Percentiles rank a stretch among this genome's conserved stretches.
These are phyloP conservation scores for Arabis alpina DNA, from an alignment of 345 rosid genomes.

Conservation along the genomic window DNA sequence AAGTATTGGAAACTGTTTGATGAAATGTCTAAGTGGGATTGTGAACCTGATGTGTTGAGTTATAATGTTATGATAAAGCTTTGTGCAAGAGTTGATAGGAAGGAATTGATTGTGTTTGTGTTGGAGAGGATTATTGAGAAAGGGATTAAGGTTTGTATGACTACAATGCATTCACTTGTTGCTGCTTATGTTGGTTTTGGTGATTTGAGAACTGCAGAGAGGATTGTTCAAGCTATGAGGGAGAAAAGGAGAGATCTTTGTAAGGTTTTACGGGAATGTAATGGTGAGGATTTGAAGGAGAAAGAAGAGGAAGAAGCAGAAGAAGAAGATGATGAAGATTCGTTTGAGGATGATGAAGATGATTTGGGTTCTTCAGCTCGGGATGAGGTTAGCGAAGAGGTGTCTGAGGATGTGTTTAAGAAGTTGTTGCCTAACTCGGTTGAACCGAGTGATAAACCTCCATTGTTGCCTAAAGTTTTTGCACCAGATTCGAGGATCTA, in stretches of 20 bases:
- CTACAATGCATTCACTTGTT: slow-evolving; percentile 81
- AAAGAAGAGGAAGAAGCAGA: slow-evolving; percentile 46
- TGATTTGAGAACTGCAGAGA: slow-evolving; percentile 75
- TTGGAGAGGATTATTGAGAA: slow-evolving; percentile 68
- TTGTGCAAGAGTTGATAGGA: slow-evolving; percentile 73
- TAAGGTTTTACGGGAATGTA: slow-evolving; percentile 63
- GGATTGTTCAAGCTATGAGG: slow-evolving; percentile 86
- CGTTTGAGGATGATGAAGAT: slow-evolving; percentile 36
- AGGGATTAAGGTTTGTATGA: slow-evolving; percentile 65
- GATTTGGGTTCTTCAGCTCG: not conserved
- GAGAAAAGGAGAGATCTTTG: slow-evolving; percentile 86
- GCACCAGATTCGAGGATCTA: slow-evolving; percentile 79
- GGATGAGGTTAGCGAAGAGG: slow-evolving; percentile 30
- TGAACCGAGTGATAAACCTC: slow-evolving; percentile 52
- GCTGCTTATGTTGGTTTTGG: slow-evolving; percentile 95
- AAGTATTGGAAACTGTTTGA: slow-evolving; percentile 68
- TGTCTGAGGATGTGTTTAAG: slow-evolving; percentile 50
- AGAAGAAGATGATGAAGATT: slow-evolving; percentile 35
- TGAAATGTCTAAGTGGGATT: slow-evolving; percentile 66
- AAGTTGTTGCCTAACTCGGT: slow-evolving; percentile 71
- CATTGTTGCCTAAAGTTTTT: slow-evolving; percentile 65
- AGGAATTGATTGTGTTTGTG: slow-evolving; percentile 75
- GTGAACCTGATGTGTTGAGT: slow-evolving; percentile 73
- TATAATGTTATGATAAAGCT: slow-evolving; percentile 85
- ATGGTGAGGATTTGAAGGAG: slow-evolving; percentile 50